A percentile compares a stretch with the other conserved stretches of the same genome.
Evolutionary conservation across 345 rosid genomes (phyloP).

Genomic region (Psidium friedrichsthalianum): DNA sequence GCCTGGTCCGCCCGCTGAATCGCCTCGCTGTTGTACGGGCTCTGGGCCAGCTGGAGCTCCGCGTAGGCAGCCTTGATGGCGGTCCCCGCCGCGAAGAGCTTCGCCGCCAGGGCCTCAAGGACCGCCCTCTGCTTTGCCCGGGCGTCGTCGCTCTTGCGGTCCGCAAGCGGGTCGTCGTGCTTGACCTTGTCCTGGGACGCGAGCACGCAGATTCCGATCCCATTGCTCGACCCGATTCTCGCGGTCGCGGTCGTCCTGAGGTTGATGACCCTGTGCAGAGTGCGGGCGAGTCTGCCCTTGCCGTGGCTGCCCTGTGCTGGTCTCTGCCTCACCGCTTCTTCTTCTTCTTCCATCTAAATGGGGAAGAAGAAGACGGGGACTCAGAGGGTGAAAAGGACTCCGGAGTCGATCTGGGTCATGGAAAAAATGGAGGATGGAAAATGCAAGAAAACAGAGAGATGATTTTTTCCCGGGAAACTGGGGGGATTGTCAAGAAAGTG

Average conservation of each 20-base stretch:
- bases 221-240: conserved; percentile 3
- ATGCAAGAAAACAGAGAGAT: background rate
- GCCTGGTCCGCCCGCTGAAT: conserved; percentile 79
- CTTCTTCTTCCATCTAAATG: conserved; percentile 1
- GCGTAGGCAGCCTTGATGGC: conserved; percentile 89
- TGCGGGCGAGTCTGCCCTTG: conserved; percentile 51
- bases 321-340: background rate
- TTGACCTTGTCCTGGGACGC: conserved; percentile 36
- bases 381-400: background rate
- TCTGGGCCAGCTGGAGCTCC: conserved; percentile 88
- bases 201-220: conserved; percentile 66
- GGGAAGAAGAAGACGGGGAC: background rate
- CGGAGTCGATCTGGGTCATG: background rate
- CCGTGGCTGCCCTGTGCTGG: conserved; percentile 22
- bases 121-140: conserved; percentile 22
- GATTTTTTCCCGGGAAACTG: background rate
- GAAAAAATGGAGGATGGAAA: background rate
- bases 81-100: conserved; percentile 68
- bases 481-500: background rate
- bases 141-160: background rate
- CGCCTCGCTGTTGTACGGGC: conserved; percentile 66
- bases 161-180: conserved; percentile 1
- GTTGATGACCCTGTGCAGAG: conserved; percentile 59
- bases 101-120: conserved; percentile 60
- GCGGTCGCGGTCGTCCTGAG: conserved; percentile 38